phyloP scores from a whole-genome alignment of 768 basidiomycete species.

The Serpula lacrymans region DNA sequence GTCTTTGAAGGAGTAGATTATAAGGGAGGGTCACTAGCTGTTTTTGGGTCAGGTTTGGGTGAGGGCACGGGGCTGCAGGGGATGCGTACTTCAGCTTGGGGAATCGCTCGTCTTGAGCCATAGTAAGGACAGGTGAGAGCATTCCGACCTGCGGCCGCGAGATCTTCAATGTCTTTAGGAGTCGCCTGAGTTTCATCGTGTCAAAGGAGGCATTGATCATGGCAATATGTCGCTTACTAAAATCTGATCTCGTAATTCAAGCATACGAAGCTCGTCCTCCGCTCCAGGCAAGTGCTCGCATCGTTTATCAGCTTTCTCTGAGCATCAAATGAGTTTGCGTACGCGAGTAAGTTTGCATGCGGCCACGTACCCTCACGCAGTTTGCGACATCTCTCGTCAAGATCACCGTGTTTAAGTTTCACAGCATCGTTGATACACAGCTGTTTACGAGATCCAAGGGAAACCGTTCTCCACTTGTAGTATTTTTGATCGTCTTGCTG shows the following conservation, averaged over 20 bases:
- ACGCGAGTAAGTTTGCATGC: background rate
- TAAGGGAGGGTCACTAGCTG: slow-evolving; percentile 93
- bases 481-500: slow-evolving; percentile 21
- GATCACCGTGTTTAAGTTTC: slow-evolving; percentile 55
- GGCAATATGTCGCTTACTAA: slow-evolving; percentile 48
- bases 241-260: slow-evolving; percentile 85
- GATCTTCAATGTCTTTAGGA: slow-evolving; percentile 93
- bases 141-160: slow-evolving; percentile 68
- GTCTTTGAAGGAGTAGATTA: slow-evolving; percentile 81
- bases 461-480: slow-evolving; percentile 57
- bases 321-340: background rate
- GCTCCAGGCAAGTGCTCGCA: slow-evolving; percentile 74
- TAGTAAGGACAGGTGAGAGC: slow-evolving; percentile 88
- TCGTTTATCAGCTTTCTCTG: slow-evolving; percentile 63
- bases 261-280: slow-evolving; percentile 66
- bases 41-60: slow-evolving; percentile 4
- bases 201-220: background rate
- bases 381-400: slow-evolving; percentile 88
- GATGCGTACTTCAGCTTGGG: slow-evolving; percentile 76
- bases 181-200: slow-evolving; percentile 51
- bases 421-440: slow-evolving; percentile 89
- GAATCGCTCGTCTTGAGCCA: slow-evolving; percentile 81
- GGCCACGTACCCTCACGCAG: slow-evolving; percentile 59
- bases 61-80: background rate
- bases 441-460: slow-evolving; percentile 87